A percentile compares a stretch with the other conserved stretches of the same genome.
These are phyloP conservation scores for Tubosaeta brunneosetosa DNA, from an alignment of 768 basidiomycete genomes.

Conservation along the genomic window DNA sequence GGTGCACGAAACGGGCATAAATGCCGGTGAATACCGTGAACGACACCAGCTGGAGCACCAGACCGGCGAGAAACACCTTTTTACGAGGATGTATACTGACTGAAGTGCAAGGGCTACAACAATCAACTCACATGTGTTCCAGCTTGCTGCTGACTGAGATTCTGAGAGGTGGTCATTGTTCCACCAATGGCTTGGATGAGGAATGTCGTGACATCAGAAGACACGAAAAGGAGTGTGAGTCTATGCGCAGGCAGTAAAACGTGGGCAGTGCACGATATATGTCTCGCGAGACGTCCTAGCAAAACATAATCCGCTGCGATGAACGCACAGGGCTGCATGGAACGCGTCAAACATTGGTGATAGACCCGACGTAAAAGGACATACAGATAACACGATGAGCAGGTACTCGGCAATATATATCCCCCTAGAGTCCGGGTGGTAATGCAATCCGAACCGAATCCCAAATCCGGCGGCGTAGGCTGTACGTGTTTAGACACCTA, in stretches of 20 bases:
- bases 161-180: conserved; percentile 1
- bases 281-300: conserved; percentile 53
- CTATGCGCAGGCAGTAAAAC: conserved; percentile 44
- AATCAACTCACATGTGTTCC: conserved; percentile 35
- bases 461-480: conserved; percentile 56
- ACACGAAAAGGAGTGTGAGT: conserved; percentile 56
- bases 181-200: conserved; percentile 48
- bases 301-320: conserved; percentile 66
- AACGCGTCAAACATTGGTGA: not conserved
- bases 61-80: conserved; percentile 56
- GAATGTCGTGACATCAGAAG: conserved; percentile 63
- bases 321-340: conserved; percentile 63
- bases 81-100: conserved; percentile 35
- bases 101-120: not conserved
- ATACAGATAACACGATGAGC: conserved; percentile 53
- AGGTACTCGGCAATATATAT: conserved; percentile 56
- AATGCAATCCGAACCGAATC: conserved; percentile 56
- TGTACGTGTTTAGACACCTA: conserved; percentile 18
- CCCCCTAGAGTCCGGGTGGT: conserved; percentile 46
- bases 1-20: conserved; percentile 44
- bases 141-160: conserved; percentile 15
- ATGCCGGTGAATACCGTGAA: conserved; percentile 47
- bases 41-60: conserved; percentile 52
- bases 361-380: conserved; percentile 8
- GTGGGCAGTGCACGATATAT: conserved; percentile 43